A percentile compares a stretch with the other conserved stretches of the same genome.
phyloP scores from a whole-genome alignment of 2,329 filamentous ascomycete species.

The Claviceps spartinae region DNA sequence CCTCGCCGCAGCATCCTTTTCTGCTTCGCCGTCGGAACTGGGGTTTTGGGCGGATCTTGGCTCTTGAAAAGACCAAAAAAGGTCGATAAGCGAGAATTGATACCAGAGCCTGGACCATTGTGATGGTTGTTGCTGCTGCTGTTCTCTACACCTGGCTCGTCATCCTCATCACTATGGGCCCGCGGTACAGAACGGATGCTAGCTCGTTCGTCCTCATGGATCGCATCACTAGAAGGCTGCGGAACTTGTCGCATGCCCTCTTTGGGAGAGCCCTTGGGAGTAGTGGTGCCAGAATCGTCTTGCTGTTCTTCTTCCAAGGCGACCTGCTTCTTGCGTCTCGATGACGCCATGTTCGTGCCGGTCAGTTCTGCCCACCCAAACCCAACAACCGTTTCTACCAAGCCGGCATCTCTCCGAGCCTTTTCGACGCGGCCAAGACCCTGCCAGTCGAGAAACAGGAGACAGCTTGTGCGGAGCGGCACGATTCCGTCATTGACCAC shows the following conservation, averaged over 20 bases:
- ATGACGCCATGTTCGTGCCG: constrained; percentile 42
- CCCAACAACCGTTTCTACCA: constrained; percentile 83
- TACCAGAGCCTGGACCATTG: constrained; percentile 12
- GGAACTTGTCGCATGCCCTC: constrained; percentile 46
- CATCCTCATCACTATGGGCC: constrained; percentile 16
- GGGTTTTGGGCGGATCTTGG: constrained; percentile 36
- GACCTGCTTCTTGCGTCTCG: constrained; percentile 31
- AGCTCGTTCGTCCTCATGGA: constrained; percentile 50
- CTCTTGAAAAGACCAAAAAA: constrained; percentile 64
- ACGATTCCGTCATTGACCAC: constrained; percentile 98
- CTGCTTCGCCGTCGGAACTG: constrained; percentile 42
- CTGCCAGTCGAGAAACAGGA: constrained; percentile 96
- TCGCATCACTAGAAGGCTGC: constrained; percentile 52
- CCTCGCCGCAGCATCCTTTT: constrained; percentile 63
- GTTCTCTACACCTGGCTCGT: constrained; percentile 15
- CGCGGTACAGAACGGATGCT: constrained; percentile 36
- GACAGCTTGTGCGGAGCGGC: constrained; percentile 81
- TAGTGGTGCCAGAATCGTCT: constrained; percentile 19
- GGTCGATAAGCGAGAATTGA: constrained; percentile 35
- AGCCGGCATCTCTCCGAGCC: constrained; percentile 76
- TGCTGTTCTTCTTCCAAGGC: constrained; percentile 18
- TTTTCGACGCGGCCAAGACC: constrained; percentile 89
- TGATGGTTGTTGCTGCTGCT: neutral
- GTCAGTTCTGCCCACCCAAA: constrained; percentile 94
- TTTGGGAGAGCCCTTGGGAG: constrained; percentile 14